Evolutionary conservation across 352 stramenopile species (phyloP).

Genomic region (Pelagophyceae sp.): DNA sequence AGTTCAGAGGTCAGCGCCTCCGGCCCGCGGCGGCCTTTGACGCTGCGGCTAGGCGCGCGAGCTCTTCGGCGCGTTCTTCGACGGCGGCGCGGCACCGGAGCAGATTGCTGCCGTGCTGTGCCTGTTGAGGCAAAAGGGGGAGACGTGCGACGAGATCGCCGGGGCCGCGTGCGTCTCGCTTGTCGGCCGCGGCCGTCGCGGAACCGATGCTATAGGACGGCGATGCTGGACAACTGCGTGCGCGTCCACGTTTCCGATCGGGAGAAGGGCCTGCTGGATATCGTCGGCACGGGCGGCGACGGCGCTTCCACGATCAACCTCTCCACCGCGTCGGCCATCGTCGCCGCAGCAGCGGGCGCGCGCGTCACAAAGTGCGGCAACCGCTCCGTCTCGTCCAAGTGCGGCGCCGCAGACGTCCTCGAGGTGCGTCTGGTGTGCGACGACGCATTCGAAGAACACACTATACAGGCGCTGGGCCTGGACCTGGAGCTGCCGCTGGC

Average conservation of each 20-base stretch:
- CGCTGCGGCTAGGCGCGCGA: conserved; percentile 47
- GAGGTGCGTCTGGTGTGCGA: too few relatives aligned
- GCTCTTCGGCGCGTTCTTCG: conserved; percentile 52
- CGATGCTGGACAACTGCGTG: conserved; percentile 86
- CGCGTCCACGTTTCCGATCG: conserved; percentile 54
- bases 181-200: too few relatives aligned
- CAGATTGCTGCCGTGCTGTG: conserved; percentile 83
- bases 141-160: conserved; percentile 84
- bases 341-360: conserved; percentile 82
- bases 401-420: conserved; percentile 91
- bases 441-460: too few relatives aligned
- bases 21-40: too few relatives aligned
- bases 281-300: conserved; percentile 96
- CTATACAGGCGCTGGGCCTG: conserved; percentile 86
- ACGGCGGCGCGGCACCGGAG: conserved; percentile 43
- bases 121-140: conserved; percentile 81
- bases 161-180: conserved; percentile 91
- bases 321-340: conserved; percentile 82
- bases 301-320: conserved; percentile 97
- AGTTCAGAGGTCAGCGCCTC: too few relatives aligned
- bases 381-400: conserved; percentile 83
- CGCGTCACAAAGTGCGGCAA: conserved; percentile 89
- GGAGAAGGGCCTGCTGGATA: conserved; percentile 78
- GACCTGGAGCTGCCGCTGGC: conserved; percentile 79
- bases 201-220: too few relatives aligned